Evolutionary conservation across 768 basidiomycete species (phyloP).

Genomic region (Boletus sensibilis): DNA sequence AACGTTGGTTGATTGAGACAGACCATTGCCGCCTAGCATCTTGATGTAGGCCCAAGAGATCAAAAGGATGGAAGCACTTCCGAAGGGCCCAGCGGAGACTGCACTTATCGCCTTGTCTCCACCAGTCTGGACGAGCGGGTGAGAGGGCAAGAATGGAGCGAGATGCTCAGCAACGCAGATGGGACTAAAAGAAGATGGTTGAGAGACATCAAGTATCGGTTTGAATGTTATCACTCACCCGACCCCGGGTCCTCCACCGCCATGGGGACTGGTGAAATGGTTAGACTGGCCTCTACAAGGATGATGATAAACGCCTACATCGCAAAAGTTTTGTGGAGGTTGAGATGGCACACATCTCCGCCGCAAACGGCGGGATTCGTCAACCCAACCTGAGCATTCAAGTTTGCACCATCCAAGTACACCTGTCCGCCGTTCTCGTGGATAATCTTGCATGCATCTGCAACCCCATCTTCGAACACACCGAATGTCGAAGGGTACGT

Average conservation of each 20-base stretch:
- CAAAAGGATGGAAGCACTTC: conserved; percentile 90
- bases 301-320: conserved; percentile 53
- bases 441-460: conserved; percentile 87
- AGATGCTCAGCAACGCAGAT: conserved; percentile 95
- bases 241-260: conserved; percentile 95
- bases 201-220: background rate
- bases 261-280: conserved; percentile 69
- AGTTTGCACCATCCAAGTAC: conserved; percentile 92
- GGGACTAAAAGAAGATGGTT: conserved; percentile 47
- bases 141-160: conserved; percentile 89
- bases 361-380: conserved; percentile 95
- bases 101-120: conserved; percentile 78
- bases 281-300: background rate
- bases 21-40: conserved; percentile 96
- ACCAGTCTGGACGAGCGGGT: conserved; percentile 69
- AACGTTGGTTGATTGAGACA: conserved; percentile 79
- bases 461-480: conserved; percentile 91
- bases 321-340: conserved; percentile 96
- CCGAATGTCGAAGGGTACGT: conserved; percentile 98
- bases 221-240: conserved; percentile 50
- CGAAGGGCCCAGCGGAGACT: conserved; percentile 89
- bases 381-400: conserved; percentile 91
- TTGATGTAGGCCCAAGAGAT: conserved; percentile 99
- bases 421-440: conserved; percentile 97
- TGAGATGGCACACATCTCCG: conserved; percentile 97